phyloP scores from a whole-genome alignment of 352 stramenopile species.

The Phytophthora brassicae region DNA sequence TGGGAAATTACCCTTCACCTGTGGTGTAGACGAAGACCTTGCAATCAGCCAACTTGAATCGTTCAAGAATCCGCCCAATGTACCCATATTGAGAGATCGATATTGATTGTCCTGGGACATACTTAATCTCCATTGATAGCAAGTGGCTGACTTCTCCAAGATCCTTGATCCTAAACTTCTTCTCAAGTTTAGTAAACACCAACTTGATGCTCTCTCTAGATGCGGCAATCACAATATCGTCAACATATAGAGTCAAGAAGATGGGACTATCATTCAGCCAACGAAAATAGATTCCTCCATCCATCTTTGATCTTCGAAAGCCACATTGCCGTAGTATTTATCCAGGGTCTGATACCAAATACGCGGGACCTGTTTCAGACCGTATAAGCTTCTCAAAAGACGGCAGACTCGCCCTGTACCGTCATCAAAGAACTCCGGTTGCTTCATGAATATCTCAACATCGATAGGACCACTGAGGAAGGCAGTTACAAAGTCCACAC shows the following conservation, averaged over 20 bases:
- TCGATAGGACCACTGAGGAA: constrained; percentile 14
- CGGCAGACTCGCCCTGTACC: constrained; percentile 4
- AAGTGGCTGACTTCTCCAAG: constrained; percentile 6
- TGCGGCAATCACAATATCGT: constrained; percentile 13
- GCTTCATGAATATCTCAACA: constrained; percentile 12
- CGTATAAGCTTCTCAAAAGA: constrained; percentile 8
- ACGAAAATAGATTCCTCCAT: constrained; percentile 8
- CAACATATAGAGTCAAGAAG: constrained; percentile 14
- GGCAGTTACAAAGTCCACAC: constrained; percentile 14
- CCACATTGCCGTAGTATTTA: constrained; percentile 5
- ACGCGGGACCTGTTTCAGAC: constrained; percentile 2
- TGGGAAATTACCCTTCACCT: background rate
- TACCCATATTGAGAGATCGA: constrained; percentile 1
- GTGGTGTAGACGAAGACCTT: constrained; percentile 1
- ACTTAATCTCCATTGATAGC: constrained; percentile 5
- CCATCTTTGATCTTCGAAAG: constrained; percentile 11
- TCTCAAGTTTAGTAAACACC: background rate
- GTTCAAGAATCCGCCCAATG: background rate
- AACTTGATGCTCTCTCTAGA: background rate
- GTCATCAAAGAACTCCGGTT: constrained; percentile 9
- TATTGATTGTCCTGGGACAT: background rate
- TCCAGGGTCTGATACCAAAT: constrained; percentile 12
- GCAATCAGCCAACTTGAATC: constrained; percentile 10
- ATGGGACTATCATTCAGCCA: constrained; percentile 3
- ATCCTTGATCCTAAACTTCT: constrained; percentile 10